Evolutionary conservation across 73 alveolate genomes (phyloP).

Genomic region (Blepharisma stoltei): DNA sequence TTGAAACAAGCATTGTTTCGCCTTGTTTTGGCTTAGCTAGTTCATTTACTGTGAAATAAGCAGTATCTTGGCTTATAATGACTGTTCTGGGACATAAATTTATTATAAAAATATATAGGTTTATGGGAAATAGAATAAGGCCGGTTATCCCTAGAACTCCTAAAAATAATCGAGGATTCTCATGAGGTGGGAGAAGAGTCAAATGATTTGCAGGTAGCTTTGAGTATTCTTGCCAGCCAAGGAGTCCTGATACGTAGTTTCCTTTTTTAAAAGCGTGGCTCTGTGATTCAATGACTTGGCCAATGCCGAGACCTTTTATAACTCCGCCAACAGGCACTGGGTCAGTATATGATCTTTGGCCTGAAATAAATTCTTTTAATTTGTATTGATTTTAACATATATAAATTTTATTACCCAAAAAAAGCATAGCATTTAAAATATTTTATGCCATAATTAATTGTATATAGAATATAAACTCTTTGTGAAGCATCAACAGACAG

Average conservation of each 20-base stretch:
- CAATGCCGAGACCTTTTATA: neutral
- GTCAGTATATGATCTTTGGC: neutral
- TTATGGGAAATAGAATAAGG: too few relatives aligned
- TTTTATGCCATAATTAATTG: too few relatives aligned
- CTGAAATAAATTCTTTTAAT: neutral
- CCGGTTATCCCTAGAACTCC: slow-evolving; percentile 31
- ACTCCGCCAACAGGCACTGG: slow-evolving; percentile 12
- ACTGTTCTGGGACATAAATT: too few relatives aligned
- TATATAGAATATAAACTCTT: too few relatives aligned
- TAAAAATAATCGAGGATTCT: slow-evolving; percentile 15
- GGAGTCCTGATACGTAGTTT: slow-evolving; percentile 14
- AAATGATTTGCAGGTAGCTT: neutral
- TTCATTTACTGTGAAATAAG: slow-evolving; percentile 30
- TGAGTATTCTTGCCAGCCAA: slow-evolving; percentile 35
- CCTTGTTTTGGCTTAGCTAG: slow-evolving; percentile 13
- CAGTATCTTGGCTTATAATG: too few relatives aligned
- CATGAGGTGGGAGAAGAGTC: slow-evolving; percentile 4
- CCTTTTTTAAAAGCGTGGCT: slow-evolving; percentile 6
- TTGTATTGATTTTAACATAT: too few relatives aligned
- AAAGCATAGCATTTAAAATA: too few relatives aligned
- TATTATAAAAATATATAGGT: too few relatives aligned
- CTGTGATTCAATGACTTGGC: neutral
- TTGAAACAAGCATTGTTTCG: slow-evolving; percentile 29
- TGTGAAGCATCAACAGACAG: slow-evolving; percentile 13
- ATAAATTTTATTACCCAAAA: too few relatives aligned